Percentiles rank a stretch among this genome's conserved stretches.
Evolutionary conservation across 179 eudicot species (phyloP).

Genomic region (Beta corolliflora): DNA sequence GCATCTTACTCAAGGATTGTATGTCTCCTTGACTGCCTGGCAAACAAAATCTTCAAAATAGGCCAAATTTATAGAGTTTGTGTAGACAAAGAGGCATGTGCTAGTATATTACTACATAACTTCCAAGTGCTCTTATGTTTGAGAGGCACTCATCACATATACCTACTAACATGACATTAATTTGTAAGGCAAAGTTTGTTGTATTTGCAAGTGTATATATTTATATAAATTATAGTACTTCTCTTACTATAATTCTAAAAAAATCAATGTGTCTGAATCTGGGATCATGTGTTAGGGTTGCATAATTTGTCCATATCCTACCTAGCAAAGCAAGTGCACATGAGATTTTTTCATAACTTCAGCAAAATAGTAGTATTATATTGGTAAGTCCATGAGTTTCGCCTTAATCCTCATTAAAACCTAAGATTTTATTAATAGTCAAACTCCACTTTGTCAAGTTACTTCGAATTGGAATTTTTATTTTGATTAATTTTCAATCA

Average conservation of each 20-base stretch:
- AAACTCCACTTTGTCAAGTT: slow-evolving; percentile 5
- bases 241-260: background rate
- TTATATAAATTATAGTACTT: background rate
- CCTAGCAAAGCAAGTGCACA: slow-evolving; percentile 18
- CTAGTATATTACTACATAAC: background rate
- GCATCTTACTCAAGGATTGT: slow-evolving; percentile 9
- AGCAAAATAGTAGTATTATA: background rate
- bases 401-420: background rate
- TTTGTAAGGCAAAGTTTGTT: background rate
- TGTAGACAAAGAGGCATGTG: slow-evolving; percentile 15
- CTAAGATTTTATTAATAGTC: slow-evolving; percentile 8
- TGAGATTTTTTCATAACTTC: slow-evolving; percentile 15
- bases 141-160: background rate
- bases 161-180: slow-evolving; percentile 14
- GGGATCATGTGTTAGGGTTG: slow-evolving; percentile 32
- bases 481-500: background rate
- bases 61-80: background rate
- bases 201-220: background rate
- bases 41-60: background rate
- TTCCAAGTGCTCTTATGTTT: slow-evolving; percentile 1
- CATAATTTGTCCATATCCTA: slow-evolving; percentile 24
- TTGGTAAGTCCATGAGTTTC: slow-evolving; percentile 5
- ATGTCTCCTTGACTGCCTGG: slow-evolving; percentile 14
- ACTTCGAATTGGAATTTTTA: background rate
- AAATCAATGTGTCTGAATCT: slow-evolving; percentile 24